A percentile compares a stretch with the other conserved stretches of the same genome.
These are phyloP conservation scores for Gracilaria domingensis DNA, from an alignment of 23 red algal genomes.

Conservation along the genomic window DNA sequence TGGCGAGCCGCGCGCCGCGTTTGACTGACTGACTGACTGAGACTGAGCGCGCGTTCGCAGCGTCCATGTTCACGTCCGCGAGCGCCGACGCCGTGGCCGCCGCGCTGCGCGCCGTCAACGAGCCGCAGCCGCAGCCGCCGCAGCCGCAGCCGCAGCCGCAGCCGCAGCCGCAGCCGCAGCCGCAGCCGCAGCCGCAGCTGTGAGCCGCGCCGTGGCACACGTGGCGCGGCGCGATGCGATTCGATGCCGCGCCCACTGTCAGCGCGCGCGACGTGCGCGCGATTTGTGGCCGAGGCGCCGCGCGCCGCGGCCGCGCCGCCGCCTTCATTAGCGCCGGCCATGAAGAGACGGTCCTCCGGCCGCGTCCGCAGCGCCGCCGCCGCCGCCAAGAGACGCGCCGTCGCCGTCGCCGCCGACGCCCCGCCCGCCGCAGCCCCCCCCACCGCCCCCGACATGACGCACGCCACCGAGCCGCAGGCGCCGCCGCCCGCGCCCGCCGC, in stretches of 20 bases:
- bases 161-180: background rate
- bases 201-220: background rate
- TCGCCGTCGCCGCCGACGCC: background rate
- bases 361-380: background rate
- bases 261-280: background rate
- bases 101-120: background rate
- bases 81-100: background rate
- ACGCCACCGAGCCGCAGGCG: background rate
- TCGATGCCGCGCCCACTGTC: background rate
- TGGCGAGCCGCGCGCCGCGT: background rate
- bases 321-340: background rate
- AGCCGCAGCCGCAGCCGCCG: background rate
- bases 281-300: conserved; percentile 2
- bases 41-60: too few relatives aligned
- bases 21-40: too few relatives aligned
- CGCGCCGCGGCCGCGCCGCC: background rate
- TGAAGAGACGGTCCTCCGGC: background rate
- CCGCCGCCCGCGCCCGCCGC: background rate
- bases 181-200: background rate
- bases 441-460: background rate
- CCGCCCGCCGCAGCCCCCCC: background rate
- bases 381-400: background rate
- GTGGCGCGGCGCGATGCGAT: background rate
- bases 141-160: background rate
- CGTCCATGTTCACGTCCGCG: conserved; percentile 12